These are phyloP conservation scores for Cryoendolithus antarcticus DNA, from an alignment of 2,329 filamentous ascomycete species.

Conservation along the genomic window DNA sequence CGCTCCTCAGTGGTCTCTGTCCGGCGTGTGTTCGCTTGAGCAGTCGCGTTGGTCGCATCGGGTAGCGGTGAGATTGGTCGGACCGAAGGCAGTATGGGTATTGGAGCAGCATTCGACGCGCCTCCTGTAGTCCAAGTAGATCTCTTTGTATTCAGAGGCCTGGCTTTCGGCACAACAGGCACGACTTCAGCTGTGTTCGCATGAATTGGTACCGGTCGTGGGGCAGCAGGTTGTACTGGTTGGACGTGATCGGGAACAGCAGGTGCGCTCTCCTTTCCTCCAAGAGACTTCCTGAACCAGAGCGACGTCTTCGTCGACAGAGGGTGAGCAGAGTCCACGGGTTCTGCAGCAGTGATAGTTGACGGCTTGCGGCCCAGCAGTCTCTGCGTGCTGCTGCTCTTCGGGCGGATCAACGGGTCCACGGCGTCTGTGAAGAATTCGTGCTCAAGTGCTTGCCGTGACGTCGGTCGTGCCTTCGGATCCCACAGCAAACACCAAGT, in stretches of 20 bases:
- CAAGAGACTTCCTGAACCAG: slow-evolving; percentile 93
- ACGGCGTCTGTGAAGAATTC: slow-evolving; percentile 90
- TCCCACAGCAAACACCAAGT: slow-evolving; percentile 99
- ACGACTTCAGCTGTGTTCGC: slow-evolving; percentile 32
- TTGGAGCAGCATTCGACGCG: slow-evolving; percentile 63
- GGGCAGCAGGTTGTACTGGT: slow-evolving; percentile 21
- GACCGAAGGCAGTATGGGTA: slow-evolving; percentile 91
- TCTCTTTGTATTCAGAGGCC: slow-evolving; percentile 59
- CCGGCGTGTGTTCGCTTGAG: slow-evolving; percentile 62
- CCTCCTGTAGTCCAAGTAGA: slow-evolving; percentile 82
- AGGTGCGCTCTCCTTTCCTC: slow-evolving; percentile 62
- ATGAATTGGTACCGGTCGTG: slow-evolving; percentile 31
- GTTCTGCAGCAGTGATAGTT: slow-evolving; percentile 55
- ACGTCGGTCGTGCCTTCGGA: slow-evolving; percentile 80
- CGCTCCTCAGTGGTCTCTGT: slow-evolving; percentile 46
- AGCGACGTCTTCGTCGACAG: slow-evolving; percentile 69
- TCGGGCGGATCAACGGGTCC: slow-evolving; percentile 73
- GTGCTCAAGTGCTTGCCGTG: slow-evolving; percentile 83
- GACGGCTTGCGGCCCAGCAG: slow-evolving; percentile 85
- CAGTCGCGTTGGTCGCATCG: slow-evolving; percentile 61
- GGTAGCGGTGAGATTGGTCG: slow-evolving; percentile 93
- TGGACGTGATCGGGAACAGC: slow-evolving; percentile 37
- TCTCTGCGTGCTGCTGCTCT: slow-evolving; percentile 74
- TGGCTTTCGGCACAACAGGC: slow-evolving; percentile 35
- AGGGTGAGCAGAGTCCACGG: slow-evolving; percentile 42